phyloP scores from a whole-genome alignment of 2,329 filamentous ascomycete genomes.

The Phyllosticta citriasiana region DNA sequence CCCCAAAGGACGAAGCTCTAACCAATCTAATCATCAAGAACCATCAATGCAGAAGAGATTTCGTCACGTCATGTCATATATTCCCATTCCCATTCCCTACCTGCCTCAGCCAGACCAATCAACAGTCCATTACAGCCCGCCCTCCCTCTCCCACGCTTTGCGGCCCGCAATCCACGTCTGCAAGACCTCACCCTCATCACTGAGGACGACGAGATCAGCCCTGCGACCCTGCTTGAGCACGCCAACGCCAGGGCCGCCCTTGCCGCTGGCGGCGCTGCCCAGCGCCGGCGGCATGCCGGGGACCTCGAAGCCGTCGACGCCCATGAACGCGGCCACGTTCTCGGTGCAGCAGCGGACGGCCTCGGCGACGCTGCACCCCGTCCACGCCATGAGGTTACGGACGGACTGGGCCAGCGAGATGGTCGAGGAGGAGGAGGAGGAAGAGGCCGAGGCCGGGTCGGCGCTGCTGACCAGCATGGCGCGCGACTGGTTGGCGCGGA shows the following conservation, averaged over 20 bases:
- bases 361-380: slow-evolving; percentile 37
- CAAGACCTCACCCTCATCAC: slow-evolving; percentile 35
- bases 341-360: slow-evolving; percentile 41
- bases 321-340: slow-evolving; percentile 43
- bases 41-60: too few species aligned
- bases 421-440: slow-evolving; percentile 16
- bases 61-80: too few species aligned
- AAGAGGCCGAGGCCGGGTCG: slow-evolving; percentile 40
- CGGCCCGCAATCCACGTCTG: slow-evolving; percentile 43
- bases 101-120: neutral
- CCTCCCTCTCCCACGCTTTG: slow-evolving; percentile 36
- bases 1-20: too few species aligned
- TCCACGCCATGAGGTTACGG: slow-evolving; percentile 38
- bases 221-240: slow-evolving; percentile 34
- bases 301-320: slow-evolving; percentile 35
- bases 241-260: slow-evolving; percentile 32
- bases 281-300: slow-evolving; percentile 42
- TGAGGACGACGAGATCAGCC: slow-evolving; percentile 41
- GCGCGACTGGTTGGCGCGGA: slow-evolving; percentile 36
- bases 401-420: slow-evolving; percentile 42
- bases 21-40: too few species aligned
- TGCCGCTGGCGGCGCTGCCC: slow-evolving; percentile 36
- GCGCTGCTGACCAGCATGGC: slow-evolving; percentile 45
- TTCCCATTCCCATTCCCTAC: neutral
- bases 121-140: neutral